These are phyloP conservation scores for Coemansia sp. DNA, from an alignment of 192 early-diverging fungal genomes.

Conservation along the genomic window DNA sequence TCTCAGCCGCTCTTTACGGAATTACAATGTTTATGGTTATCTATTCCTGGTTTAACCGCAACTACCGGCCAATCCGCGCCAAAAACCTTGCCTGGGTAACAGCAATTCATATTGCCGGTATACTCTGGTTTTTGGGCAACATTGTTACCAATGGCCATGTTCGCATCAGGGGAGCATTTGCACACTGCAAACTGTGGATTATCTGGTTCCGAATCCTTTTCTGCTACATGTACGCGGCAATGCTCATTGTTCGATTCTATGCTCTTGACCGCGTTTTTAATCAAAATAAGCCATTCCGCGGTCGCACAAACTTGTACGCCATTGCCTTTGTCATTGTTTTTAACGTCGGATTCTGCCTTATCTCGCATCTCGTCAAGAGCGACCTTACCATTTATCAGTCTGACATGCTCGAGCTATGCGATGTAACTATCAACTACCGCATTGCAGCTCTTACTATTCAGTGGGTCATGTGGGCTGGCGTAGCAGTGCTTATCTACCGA, in stretches of 20 bases:
- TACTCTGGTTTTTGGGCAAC: slow-evolving; percentile 47
- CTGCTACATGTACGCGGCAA: slow-evolving; percentile 26
- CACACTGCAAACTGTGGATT: slow-evolving; percentile 43
- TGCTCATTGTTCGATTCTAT: slow-evolving; percentile 39
- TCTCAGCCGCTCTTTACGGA: slow-evolving; percentile 17
- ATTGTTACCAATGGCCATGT: slow-evolving; percentile 39
- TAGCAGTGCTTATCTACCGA: slow-evolving; percentile 34
- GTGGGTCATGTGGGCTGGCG: slow-evolving; percentile 37
- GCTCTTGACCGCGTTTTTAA: slow-evolving; percentile 49
- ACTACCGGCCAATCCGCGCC: slow-evolving; percentile 44
- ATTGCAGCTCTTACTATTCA: slow-evolving; percentile 23
- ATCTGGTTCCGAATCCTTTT: slow-evolving; percentile 42
- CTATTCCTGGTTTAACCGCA: slow-evolving; percentile 43
- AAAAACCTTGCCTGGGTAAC: slow-evolving; percentile 41
- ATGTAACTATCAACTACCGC: slow-evolving; percentile 20
- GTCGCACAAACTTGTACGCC: slow-evolving; percentile 9
- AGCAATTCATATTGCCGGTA: slow-evolving; percentile 27
- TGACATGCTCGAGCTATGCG: slow-evolving; percentile 17
- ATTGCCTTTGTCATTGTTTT: slow-evolving; percentile 9
- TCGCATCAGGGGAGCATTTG: slow-evolving; percentile 17
- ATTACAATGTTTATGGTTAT: slow-evolving; percentile 27
- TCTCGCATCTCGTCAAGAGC: slow-evolving; percentile 21
- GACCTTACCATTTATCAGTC: slow-evolving; percentile 11
- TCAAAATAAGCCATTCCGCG: slow-evolving; percentile 45
- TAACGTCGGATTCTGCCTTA: slow-evolving; percentile 17